A percentile compares a stretch with the other conserved stretches of the same genome.
Evolutionary conservation across 2,329 filamentous ascomycete genomes (phyloP).

Genomic region (Xylariales sp.): DNA sequence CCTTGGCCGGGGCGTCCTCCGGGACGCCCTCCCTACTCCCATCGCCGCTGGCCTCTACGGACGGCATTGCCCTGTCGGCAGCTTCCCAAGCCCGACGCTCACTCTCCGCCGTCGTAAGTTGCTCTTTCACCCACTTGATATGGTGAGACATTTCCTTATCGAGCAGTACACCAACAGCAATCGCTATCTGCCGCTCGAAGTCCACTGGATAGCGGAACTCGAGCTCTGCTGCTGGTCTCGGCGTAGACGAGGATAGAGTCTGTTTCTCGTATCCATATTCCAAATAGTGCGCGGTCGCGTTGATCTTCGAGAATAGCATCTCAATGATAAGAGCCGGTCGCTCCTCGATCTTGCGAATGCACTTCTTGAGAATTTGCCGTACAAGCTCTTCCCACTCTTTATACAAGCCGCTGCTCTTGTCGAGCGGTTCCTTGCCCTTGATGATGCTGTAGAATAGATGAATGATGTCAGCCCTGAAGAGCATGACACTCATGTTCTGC

Average conservation of each 20-base stretch:
- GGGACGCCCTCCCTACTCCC: slow-evolving; percentile 16
- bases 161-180: slow-evolving; percentile 74
- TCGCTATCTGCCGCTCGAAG: slow-evolving; percentile 67
- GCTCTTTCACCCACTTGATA: slow-evolving; percentile 76
- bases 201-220: slow-evolving; percentile 73
- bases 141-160: slow-evolving; percentile 74
- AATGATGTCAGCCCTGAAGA: slow-evolving; percentile 89
- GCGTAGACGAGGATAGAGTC: slow-evolving; percentile 53
- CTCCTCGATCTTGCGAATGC: slow-evolving; percentile 80
- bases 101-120: slow-evolving; percentile 62
- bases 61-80: slow-evolving; percentile 58
- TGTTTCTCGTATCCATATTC: slow-evolving; percentile 89
- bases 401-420: slow-evolving; percentile 61
- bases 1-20: slow-evolving; percentile 25
- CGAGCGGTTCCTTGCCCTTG: slow-evolving; percentile 76
- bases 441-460: slow-evolving; percentile 86
- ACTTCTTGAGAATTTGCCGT: slow-evolving; percentile 76
- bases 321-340: slow-evolving; percentile 83
- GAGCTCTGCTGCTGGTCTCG: slow-evolving; percentile 72
- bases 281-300: slow-evolving; percentile 76
- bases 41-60: slow-evolving; percentile 27
- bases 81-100: slow-evolving; percentile 76
- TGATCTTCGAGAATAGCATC: slow-evolving; percentile 91
- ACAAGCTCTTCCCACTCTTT: slow-evolving; percentile 90
- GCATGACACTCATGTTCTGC: slow-evolving; percentile 80